Percentiles rank a stretch among this genome's conserved stretches.
Conservation (phyloP, 257 asterid species). For the Forsythia suspensa region DNA sequence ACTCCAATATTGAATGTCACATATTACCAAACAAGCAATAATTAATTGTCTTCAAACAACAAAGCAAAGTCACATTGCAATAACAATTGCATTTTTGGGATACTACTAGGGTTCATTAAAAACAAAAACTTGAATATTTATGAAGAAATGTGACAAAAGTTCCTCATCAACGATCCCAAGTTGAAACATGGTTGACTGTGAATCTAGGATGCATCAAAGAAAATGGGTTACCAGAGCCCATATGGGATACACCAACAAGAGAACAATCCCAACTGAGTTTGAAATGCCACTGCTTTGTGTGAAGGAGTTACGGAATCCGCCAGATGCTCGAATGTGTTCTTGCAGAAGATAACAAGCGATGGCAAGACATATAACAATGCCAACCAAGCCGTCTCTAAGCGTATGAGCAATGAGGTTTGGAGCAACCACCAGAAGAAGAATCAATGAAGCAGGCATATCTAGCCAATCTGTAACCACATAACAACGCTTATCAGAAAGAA, state of each 20-base stretch:
- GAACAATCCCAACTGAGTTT: slow-evolving; percentile 69
- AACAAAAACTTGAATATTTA: too few relatives aligned
- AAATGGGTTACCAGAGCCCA: slow-evolving; percentile 67
- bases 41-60: too few relatives aligned
- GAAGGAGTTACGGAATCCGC: slow-evolving; percentile 88
- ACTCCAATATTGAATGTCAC: too few relatives aligned
- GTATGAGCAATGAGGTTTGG: slow-evolving; percentile 57
- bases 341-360: slow-evolving; percentile 83
- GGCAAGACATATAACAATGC: slow-evolving; percentile 49
- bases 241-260: slow-evolving; percentile 72
- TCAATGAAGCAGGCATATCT: slow-evolving; percentile 71
- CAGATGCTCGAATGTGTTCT: slow-evolving; percentile 87
- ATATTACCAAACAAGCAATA: too few relatives aligned
- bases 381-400: slow-evolving; percentile 44
- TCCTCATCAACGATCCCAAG: too few relatives aligned
- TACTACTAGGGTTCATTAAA: too few relatives aligned
- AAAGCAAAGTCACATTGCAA: too few relatives aligned
- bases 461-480: slow-evolving; percentile 68
- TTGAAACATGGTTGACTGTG: too few relatives aligned
- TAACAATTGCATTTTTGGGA: too few relatives aligned
- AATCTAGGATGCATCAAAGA: slow-evolving; percentile 20
- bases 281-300: slow-evolving; percentile 75
- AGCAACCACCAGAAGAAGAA: slow-evolving; percentile 76
- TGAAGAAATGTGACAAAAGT: neutral
- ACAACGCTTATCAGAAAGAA: neutral